A percentile compares a stretch with the other conserved stretches of the same genome.
These are phyloP conservation scores for Picea abies DNA, from an alignment of 83 land plant genomes.

Conservation along the genomic window DNA sequence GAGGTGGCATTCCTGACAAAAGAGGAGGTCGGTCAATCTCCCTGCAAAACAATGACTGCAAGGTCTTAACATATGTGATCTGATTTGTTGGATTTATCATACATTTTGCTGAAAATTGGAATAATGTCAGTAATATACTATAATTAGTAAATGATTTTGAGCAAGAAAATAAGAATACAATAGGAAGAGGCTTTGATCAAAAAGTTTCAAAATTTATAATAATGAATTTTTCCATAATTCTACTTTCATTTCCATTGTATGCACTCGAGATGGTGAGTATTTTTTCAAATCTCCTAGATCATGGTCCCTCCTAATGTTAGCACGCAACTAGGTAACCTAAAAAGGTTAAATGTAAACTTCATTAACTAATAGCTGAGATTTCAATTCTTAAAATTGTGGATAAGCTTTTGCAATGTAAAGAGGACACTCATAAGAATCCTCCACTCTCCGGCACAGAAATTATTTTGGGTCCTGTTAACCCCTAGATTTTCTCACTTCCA, in stretches of 20 bases:
- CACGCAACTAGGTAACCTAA: not conserved
- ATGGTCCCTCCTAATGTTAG: not conserved
- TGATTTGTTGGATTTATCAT: not conserved
- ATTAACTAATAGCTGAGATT: too few species aligned
- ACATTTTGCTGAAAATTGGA: not conserved
- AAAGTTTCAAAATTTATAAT: not conserved
- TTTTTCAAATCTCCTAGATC: not conserved
- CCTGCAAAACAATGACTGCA: constrained; percentile 6
- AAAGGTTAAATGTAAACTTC: too few species aligned
- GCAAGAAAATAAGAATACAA: not conserved
- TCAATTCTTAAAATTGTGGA: too few species aligned
- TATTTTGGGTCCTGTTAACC: too few species aligned
- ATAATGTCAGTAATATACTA: not conserved
- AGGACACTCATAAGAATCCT: too few species aligned
- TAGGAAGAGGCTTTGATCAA: not conserved
- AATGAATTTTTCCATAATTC: not conserved
- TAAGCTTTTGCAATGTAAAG: too few species aligned
- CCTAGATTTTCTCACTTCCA: too few species aligned
- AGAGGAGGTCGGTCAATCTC: constrained; percentile 33
- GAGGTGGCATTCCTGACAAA: constrained; percentile 30
- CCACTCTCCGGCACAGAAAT: too few species aligned
- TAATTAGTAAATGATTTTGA: not conserved
- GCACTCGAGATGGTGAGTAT: not conserved
- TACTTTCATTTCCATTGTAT: not conserved
- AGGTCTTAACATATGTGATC: not conserved